phyloP scores from a whole-genome alignment of 208 protist species.

The Trypanosoma boissoni region DNA sequence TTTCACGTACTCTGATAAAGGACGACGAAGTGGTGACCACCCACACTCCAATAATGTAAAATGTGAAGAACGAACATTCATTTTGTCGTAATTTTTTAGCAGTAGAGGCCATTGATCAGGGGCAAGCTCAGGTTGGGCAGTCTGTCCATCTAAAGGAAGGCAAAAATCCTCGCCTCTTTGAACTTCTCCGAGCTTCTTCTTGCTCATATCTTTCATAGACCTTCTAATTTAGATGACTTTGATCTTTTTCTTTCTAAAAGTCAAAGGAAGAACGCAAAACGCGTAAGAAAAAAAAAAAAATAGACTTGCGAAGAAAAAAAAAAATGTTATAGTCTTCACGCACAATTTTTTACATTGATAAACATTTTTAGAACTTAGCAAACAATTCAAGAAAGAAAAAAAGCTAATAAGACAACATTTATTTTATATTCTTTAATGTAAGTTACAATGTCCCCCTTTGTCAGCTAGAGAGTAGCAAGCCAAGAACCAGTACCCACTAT shows the following conservation, averaged over 20 bases:
- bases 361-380: background rate
- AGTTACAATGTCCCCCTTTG: too few species aligned
- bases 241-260: background rate
- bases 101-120: constrained; percentile 97
- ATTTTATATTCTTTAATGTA: constrained; percentile 6
- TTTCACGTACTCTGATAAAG: constrained; percentile 96
- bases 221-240: background rate
- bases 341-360: too few species aligned
- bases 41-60: constrained; percentile 97
- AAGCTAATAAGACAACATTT: background rate
- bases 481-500: constrained; percentile 9
- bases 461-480: too few species aligned
- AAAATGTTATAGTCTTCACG: too few species aligned
- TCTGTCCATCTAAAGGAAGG: constrained; percentile 59
- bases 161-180: constrained; percentile 76
- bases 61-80: constrained; percentile 96
- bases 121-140: constrained; percentile 64
- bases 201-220: constrained; percentile 60
- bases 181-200: constrained; percentile 69
- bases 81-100: constrained; percentile 99
- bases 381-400: constrained; percentile 10
- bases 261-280: background rate
- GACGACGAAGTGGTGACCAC: constrained; percentile 96
- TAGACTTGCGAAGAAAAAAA: constrained; percentile 6
- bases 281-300: background rate